These are phyloP conservation scores for peach (Prunus persica) DNA, from an alignment of 306 rosid genomes.

Conservation along the genomic window DNA sequence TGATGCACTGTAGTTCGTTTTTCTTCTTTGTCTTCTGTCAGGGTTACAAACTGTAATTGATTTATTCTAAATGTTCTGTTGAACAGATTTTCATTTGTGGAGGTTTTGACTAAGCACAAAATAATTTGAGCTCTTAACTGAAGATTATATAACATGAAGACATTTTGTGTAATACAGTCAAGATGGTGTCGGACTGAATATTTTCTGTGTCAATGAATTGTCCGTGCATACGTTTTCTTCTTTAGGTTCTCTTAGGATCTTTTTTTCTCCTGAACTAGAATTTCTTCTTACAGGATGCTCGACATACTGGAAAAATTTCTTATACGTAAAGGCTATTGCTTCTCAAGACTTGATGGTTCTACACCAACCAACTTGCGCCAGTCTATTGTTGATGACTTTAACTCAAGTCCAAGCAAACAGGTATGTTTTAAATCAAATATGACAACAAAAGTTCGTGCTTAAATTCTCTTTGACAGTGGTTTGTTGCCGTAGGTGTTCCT, in stretches of 20 bases:
- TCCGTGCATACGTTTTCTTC: neutral
- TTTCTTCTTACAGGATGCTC: conserved; percentile 68
- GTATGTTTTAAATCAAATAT: conserved; percentile 32
- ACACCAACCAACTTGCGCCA: conserved; percentile 85
- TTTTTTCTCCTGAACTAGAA: conserved; percentile 24
- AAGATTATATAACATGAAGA: neutral
- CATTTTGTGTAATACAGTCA: neutral
- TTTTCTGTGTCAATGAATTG: neutral
- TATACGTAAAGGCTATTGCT: conserved; percentile 81
- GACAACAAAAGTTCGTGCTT: conserved; percentile 14
- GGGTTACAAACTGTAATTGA: neutral
- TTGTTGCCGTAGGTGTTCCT: conserved; percentile 68
- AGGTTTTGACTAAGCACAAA: neutral
- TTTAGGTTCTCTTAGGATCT: neutral
- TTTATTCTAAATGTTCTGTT: neutral
- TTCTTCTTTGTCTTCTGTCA: neutral
- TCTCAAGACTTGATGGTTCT: conserved; percentile 94
- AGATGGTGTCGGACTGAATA: neutral
- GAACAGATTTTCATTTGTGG: too few relatives aligned
- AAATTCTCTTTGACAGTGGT: conserved; percentile 14
- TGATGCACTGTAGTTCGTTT: neutral
- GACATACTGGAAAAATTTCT: conserved; percentile 89
- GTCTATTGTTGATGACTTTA: conserved; percentile 81
- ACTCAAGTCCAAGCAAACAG: conserved; percentile 92
- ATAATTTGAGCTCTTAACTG: neutral